These are phyloP conservation scores for Saprolegnia diclina DNA, from an alignment of 352 stramenopile genomes.

Conservation along the genomic window DNA sequence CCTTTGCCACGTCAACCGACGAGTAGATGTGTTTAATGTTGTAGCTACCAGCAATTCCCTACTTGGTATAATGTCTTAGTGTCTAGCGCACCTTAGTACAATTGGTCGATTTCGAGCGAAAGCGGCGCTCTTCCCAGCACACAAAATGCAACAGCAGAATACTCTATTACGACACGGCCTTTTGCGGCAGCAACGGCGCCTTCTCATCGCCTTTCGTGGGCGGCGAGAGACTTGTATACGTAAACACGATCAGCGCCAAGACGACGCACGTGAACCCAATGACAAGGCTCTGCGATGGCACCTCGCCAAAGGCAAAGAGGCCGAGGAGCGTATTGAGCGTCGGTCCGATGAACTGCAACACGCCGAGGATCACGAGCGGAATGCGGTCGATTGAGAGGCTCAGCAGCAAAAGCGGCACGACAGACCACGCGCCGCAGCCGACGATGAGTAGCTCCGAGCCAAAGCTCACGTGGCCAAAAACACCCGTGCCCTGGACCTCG, in stretches of 20 bases:
- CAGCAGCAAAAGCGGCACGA: conserved; percentile 19
- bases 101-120: background rate
- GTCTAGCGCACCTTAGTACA: too few relatives aligned
- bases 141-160: background rate
- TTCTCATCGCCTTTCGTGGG: background rate
- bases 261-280: conserved; percentile 13
- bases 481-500: background rate
- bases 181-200: background rate
- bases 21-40: too few relatives aligned
- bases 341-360: conserved; percentile 22
- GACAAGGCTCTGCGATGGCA: conserved; percentile 5
- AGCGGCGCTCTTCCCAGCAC: background rate
- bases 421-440: conserved; percentile 1
- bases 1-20: too few relatives aligned
- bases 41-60: too few relatives aligned
- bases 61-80: too few relatives aligned
- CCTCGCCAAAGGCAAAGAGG: conserved; percentile 8
- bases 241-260: conserved; percentile 5
- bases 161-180: background rate
- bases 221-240: background rate
- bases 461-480: background rate
- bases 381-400: conserved; percentile 20
- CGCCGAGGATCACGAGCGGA: conserved; percentile 10
- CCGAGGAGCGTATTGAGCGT: conserved; percentile 21
- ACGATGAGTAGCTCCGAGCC: background rate